Evolutionary conservation across 805 yeast species (phyloP).

Genomic region (Monosporozyma yasuniensis): DNA sequence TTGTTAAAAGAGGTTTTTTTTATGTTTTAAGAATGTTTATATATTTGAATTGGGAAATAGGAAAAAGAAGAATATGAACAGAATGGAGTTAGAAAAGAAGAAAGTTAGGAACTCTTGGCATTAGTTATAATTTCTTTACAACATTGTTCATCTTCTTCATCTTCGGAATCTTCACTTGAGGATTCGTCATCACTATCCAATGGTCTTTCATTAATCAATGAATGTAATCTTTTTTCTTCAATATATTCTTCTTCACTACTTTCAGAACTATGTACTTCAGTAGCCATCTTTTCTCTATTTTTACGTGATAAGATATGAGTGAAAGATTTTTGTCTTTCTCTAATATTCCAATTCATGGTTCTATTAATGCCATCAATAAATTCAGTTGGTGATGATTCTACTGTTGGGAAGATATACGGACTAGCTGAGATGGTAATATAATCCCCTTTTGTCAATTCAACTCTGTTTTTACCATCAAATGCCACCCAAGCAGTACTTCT

Average conservation of each 20-base stretch:
- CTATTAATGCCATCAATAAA: slow-evolving; percentile 77
- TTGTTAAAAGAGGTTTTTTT: background rate
- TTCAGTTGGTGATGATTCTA: slow-evolving; percentile 61
- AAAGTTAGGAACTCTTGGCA: background rate
- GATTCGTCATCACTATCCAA: background rate
- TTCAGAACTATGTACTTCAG: slow-evolving; percentile 4
- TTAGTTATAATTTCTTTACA: background rate
- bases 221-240: slow-evolving; percentile 2
- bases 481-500: slow-evolving; percentile 92
- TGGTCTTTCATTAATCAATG: background rate
- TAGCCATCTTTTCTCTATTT: slow-evolving; percentile 12
- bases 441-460: slow-evolving; percentile 72
- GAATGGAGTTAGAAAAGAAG: background rate
- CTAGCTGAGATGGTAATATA: slow-evolving; percentile 78
- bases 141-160: background rate
- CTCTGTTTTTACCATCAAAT: slow-evolving; percentile 84
- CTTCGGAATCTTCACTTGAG: background rate
- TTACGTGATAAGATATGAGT: slow-evolving; percentile 24
- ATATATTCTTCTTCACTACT: slow-evolving; percentile 8
- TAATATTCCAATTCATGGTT: slow-evolving; percentile 84
- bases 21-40: background rate
- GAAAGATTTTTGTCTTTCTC: slow-evolving; percentile 80
- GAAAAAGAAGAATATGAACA: background rate
- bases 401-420: slow-evolving; percentile 88
- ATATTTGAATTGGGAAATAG: background rate